Conservation (phyloP, 2,329 filamentous ascomycete genomes). For the Fusarium pilosicola region DNA sequence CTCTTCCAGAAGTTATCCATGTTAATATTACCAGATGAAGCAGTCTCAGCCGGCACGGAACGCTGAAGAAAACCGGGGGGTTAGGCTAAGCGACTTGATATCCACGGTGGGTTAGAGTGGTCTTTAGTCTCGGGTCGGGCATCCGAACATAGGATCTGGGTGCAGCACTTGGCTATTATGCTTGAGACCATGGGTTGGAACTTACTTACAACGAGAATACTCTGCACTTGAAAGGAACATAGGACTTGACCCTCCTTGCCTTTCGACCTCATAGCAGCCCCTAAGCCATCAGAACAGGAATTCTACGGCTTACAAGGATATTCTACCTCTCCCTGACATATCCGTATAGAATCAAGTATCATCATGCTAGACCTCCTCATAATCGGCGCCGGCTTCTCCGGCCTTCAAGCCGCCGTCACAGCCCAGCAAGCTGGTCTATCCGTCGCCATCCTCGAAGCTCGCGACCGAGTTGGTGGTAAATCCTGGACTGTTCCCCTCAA, state of each 20-base stretch:
- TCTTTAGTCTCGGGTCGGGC: not conserved
- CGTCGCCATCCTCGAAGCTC: conserved; percentile 59
- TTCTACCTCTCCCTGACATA: not conserved
- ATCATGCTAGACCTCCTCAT: conserved; percentile 48
- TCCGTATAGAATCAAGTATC: accelerated
- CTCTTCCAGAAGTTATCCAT: not conserved
- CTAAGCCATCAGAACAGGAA: accelerated
- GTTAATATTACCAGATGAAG: not conserved
- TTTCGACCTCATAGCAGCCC: not conserved
- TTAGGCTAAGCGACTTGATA: not conserved
- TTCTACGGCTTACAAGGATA: accelerated
- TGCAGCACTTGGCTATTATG: accelerated
- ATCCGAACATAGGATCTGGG: not conserved
- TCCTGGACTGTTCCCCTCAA: conserved; percentile 53
- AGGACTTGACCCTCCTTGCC: accelerated
- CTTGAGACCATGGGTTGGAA: accelerated
- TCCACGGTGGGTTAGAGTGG: not conserved
- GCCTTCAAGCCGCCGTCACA: conserved; percentile 50
- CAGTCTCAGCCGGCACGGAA: not conserved
- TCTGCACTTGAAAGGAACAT: not conserved
- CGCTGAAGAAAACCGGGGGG: not conserved
- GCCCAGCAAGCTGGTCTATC: conserved; percentile 51
- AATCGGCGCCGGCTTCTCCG: conserved; percentile 58
- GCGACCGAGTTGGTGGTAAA: conserved; percentile 63
- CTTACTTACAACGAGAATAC: too few relatives aligned